Evolutionary conservation across 495 filamentous ascomycete genomes (phyloP), one percentile per base, ranked within the genome.

Genomic region (Aspergillus leporis): DNA sequence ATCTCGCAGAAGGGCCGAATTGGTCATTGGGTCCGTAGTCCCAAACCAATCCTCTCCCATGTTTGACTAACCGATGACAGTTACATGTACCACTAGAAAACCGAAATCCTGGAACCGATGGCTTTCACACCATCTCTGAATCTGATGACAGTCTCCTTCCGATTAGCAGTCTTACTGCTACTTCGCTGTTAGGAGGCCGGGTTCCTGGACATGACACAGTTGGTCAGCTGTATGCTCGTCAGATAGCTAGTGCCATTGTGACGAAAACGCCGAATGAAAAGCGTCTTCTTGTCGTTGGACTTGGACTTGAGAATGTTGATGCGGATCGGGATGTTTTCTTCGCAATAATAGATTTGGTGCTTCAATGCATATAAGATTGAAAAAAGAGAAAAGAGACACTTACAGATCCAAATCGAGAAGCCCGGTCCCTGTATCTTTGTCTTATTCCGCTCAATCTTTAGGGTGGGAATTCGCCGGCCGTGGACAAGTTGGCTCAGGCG

Each of bases 221-320:
- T 18, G 93, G 90, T 25, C 94, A 97, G 74, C 82, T 96, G 5
- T 86, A 91, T 68, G 91, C 91, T 38, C 89, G 89, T 51, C 92
- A 97, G 66, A 90, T 97, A 59, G 94, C 89, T 6, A 93, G 85
- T 64, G 83, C 86, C 13, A 83, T 98, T 58, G 74, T 84, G 32
- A 84, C 84, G 53, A 86, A 85, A 61, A 78, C 90, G 53, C 86
- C 90, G 4, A 78, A 88, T 19, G 94, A 98, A 71, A 85, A 81
- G 62, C 83, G 94, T 53, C 85, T 90, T 50, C 73, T 98, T 12
- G 80, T 98, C 3, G 74, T 97, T 18, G 94, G 93, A 0, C 70
- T 97, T 31, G 94, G 94, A 2, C 71, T 98, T 51, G 81, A 84
- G 54, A 86, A 81, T 32, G 75, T 78, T 10, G 83, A 83, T 43